Evolutionary conservation across 805 yeast species (phyloP), one percentile per base, ranked within the genome.

Genomic region (Candida tammaniensis): DNA sequence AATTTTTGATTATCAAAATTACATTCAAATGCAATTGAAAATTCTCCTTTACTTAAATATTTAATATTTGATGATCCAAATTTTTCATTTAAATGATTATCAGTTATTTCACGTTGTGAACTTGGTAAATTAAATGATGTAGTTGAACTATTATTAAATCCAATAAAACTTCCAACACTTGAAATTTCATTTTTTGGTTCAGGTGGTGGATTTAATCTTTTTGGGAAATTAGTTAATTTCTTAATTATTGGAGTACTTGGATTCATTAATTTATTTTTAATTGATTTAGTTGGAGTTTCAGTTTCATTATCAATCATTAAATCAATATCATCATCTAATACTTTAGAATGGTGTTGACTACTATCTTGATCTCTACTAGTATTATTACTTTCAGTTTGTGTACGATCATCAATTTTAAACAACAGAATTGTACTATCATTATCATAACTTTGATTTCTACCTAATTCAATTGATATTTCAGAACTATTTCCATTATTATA

Each of bases 21-120:
- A 27, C 91, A 91, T 42, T 84, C 84, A 57, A 79, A 93, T 12
- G 94, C 98, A 15, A 78, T 68, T 2, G 96, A 87, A 51, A 93
- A 93, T 57, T 87, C 95, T 16, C 98, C 98, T 22, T 74, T 67
- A 2, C 96, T 96, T 15, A 91, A 64, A 28, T 80, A 61, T 27
- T 72, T 70, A 27, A 91, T 89, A 42, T 82, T 79, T 15, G 54
- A 50, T 42, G 48, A 44, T 2, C 81, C 82, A 56, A 78, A 79
- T 46, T 69, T 65, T 22, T 64, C 57, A 17, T 60, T 53, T 37
- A 79, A 61, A 36, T 64, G 71, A 19, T 68, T 68, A 46, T 72
- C 77, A n/a, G 54, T 50, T 7, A 43, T 48, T 24, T 20, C 37
- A 25, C 19, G n/a, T n/a, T n/a, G n/a, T n/a, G n/a, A n/a, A n/a